Evolutionary conservation across 2,329 filamentous ascomycete genomes (phyloP).

Genomic region (Ascochyta lentis): DNA sequence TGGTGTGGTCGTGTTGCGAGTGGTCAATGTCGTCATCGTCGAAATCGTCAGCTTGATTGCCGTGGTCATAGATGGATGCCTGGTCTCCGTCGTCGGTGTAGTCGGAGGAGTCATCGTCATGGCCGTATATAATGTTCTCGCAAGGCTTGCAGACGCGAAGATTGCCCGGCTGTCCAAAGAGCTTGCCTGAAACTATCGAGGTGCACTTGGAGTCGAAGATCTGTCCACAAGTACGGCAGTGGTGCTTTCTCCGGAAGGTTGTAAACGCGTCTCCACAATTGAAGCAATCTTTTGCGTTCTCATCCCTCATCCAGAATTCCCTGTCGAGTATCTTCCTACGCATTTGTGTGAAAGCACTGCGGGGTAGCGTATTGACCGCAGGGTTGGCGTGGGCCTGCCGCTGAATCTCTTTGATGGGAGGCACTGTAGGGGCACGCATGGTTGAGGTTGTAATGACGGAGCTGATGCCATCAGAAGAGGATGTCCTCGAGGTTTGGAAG

Average conservation of each 20-base stretch:
- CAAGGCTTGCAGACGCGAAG: constrained; percentile 93
- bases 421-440: constrained; percentile 38
- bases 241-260: constrained; percentile 93
- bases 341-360: constrained; percentile 62
- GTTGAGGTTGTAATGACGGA: constrained; percentile 46
- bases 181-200: constrained; percentile 82
- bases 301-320: constrained; percentile 99
- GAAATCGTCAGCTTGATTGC: constrained; percentile 30
- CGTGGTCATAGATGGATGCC: constrained; percentile 59
- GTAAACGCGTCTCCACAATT: constrained; percentile 89
- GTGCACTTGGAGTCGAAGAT: constrained; percentile 99
- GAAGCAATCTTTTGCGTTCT: constrained; percentile 97
- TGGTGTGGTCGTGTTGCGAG: constrained; percentile 48
- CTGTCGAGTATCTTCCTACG: constrained; percentile 88
- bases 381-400: constrained; percentile 27
- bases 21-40: constrained; percentile 36
- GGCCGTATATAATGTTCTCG: constrained; percentile 86
- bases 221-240: constrained; percentile 93
- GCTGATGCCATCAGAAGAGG: constrained; percentile 54
- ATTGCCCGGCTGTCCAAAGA: constrained; percentile 84
- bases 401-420: constrained; percentile 42
- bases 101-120: constrained; percentile 90
- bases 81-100: constrained; percentile 82
- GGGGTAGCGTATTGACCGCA: constrained; percentile 50
- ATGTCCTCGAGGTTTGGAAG: constrained; percentile 54